These are phyloP conservation scores for Leptographium wingfieldii DNA, from an alignment of 2,329 filamentous ascomycete species.

Conservation along the genomic window DNA sequence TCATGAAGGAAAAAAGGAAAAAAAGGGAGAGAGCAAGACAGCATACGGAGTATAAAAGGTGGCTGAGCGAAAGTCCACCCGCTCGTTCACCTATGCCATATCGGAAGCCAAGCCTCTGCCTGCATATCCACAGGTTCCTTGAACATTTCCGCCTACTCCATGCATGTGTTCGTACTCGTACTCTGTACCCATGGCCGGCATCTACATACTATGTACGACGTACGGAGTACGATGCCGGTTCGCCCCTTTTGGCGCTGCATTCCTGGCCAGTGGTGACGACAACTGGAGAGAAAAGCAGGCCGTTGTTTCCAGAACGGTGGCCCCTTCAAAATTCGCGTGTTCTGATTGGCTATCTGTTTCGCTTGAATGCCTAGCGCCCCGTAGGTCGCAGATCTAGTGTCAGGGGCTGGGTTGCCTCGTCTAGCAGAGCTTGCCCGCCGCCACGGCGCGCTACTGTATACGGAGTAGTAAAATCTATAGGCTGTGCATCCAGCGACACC, in stretches of 20 bases:
- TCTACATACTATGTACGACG: background rate
- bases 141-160: background rate
- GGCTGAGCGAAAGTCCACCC: background rate
- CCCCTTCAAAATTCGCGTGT: background rate
- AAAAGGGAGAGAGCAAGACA: background rate
- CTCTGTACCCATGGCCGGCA: background rate
- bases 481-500: background rate
- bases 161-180: background rate
- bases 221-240: background rate
- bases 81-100: background rate
- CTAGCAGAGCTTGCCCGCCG: too few relatives aligned
- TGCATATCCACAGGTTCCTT: background rate
- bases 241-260: background rate
- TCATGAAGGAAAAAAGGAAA: background rate
- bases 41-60: background rate
- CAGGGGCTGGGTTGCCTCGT: background rate
- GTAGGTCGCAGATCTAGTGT: background rate
- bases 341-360: constrained; percentile 10
- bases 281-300: background rate
- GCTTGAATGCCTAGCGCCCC: background rate
- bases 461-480: background rate
- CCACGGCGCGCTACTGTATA: background rate
- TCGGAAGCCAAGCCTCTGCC: background rate
- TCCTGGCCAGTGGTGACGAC: background rate
- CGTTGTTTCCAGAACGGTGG: constrained; percentile 7